Percentiles rank a stretch among this genome's conserved stretches.
Evolutionary conservation across 495 filamentous ascomycete genomes (phyloP).

Genomic region (Penicillium steckii): DNA sequence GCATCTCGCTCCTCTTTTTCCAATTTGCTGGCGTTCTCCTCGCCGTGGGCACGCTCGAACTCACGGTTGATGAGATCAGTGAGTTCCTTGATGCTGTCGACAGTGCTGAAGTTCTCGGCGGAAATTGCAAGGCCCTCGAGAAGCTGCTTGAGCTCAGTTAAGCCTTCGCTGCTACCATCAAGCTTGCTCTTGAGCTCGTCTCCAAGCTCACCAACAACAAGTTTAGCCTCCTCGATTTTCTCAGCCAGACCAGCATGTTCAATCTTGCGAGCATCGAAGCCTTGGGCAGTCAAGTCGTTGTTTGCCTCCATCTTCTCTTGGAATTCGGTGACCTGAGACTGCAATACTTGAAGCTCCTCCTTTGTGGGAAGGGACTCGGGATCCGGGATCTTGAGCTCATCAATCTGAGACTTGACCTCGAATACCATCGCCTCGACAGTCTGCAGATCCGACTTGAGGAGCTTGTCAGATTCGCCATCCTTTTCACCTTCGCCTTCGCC

Average conservation of each 20-base stretch:
- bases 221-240: constrained; percentile 58
- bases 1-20: constrained; percentile 78
- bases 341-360: constrained; percentile 61
- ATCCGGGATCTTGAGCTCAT: constrained; percentile 66
- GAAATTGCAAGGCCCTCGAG: constrained; percentile 62
- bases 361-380: constrained; percentile 62
- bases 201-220: constrained; percentile 57
- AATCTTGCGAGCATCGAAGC: constrained; percentile 72
- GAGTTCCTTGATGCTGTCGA: constrained; percentile 72
- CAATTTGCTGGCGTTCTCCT: constrained; percentile 65
- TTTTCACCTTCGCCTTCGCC: constrained; percentile 54
- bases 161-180: constrained; percentile 52
- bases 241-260: constrained; percentile 59
- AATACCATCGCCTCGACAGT: constrained; percentile 73
- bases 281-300: constrained; percentile 71
- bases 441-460: constrained; percentile 77
- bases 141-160: constrained; percentile 57
- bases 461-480: constrained; percentile 61
- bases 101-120: constrained; percentile 55
- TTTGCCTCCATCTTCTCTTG: constrained; percentile 65
- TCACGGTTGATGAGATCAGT: constrained; percentile 76
- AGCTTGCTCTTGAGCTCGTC: constrained; percentile 65
- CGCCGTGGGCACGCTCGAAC: constrained; percentile 73
- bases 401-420: constrained; percentile 74
- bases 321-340: constrained; percentile 68